A percentile compares a stretch with the other conserved stretches of the same genome.
Evolutionary conservation across 2,329 filamentous ascomycete genomes (phyloP).

Genomic region (Aspergillus sojae): DNA sequence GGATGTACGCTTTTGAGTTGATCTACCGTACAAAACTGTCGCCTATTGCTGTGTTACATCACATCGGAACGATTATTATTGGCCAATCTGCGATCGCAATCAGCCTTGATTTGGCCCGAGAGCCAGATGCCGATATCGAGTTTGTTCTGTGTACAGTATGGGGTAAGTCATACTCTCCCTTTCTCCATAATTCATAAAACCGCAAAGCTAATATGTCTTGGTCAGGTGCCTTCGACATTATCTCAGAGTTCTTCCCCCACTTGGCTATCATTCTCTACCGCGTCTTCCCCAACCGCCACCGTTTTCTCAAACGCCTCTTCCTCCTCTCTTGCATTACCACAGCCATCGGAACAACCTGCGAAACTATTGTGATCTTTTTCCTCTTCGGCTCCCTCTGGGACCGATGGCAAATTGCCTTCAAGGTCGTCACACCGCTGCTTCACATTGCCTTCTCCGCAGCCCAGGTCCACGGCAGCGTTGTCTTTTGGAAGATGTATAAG

Average conservation of each 20-base stretch:
- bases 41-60: slow-evolving; percentile 46
- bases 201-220: neutral
- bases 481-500: slow-evolving; percentile 46
- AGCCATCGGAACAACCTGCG: slow-evolving; percentile 41
- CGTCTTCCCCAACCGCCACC: slow-evolving; percentile 41
- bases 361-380: slow-evolving; percentile 49
- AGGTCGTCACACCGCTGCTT: slow-evolving; percentile 47
- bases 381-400: slow-evolving; percentile 48
- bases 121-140: slow-evolving; percentile 38
- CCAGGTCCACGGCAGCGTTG: slow-evolving; percentile 47
- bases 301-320: slow-evolving; percentile 45
- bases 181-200: neutral
- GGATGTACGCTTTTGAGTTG: slow-evolving; percentile 53
- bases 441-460: slow-evolving; percentile 47
- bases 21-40: slow-evolving; percentile 47
- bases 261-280: slow-evolving; percentile 51
- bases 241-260: slow-evolving; percentile 52
- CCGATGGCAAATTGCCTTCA: slow-evolving; percentile 48
- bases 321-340: slow-evolving; percentile 40
- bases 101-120: slow-evolving; percentile 28
- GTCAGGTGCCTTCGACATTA: slow-evolving; percentile 49
- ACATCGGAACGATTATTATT: slow-evolving; percentile 45
- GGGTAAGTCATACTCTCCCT: slow-evolving; percentile 32
- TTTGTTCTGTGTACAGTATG: slow-evolving; percentile 44
- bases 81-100: slow-evolving; percentile 48